Percentiles rank a stretch among this genome's conserved stretches.
Evolutionary conservation across 2,329 filamentous ascomycete genomes (phyloP).

Genomic region (Claviceps citrina): DNA sequence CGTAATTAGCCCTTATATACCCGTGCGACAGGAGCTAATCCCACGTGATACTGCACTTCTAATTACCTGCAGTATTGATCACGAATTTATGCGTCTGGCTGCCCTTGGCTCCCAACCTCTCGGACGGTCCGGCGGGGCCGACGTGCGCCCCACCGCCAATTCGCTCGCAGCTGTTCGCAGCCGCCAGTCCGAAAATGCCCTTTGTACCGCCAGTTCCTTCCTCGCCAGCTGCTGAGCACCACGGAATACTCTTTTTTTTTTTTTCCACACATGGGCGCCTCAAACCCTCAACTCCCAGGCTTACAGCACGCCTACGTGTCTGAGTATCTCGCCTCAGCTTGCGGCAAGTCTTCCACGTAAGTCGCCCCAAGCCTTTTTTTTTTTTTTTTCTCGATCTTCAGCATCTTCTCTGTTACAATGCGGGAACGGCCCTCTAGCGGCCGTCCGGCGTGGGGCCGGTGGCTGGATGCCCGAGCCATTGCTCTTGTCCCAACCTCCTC

Average conservation of each 20-base stretch:
- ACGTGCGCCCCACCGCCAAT: slow-evolving; percentile 5
- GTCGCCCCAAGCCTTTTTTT: neutral
- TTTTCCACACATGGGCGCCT: neutral
- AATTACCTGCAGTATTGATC: too few relatives aligned
- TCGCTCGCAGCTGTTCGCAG: neutral
- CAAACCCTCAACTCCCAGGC: neutral
- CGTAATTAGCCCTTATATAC: too few relatives aligned
- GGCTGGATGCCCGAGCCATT: slow-evolving; percentile 3
- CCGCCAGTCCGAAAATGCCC: neutral
- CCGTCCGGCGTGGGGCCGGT: slow-evolving; percentile 7
- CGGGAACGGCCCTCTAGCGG: slow-evolving; percentile 3
- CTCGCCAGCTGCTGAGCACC: neutral
- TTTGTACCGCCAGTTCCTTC: slow-evolving; percentile 1
- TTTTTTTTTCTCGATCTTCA: neutral
- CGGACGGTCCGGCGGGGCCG: slow-evolving; percentile 3
- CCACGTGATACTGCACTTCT: too few relatives aligned
- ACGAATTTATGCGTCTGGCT: too few relatives aligned
- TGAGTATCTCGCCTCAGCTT: neutral
- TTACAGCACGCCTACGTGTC: neutral
- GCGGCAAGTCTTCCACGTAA: neutral
- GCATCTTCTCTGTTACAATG: neutral
- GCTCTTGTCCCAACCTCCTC: slow-evolving; percentile 16
- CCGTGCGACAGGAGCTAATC: too few relatives aligned
- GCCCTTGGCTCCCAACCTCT: slow-evolving; percentile 5
- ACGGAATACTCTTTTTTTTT: neutral